Percentiles rank a stretch among this genome's conserved stretches.
Evolutionary conservation across 1,139 yeast genomes (phyloP).

Genomic region (Nakaseomyces nivariensis): DNA sequence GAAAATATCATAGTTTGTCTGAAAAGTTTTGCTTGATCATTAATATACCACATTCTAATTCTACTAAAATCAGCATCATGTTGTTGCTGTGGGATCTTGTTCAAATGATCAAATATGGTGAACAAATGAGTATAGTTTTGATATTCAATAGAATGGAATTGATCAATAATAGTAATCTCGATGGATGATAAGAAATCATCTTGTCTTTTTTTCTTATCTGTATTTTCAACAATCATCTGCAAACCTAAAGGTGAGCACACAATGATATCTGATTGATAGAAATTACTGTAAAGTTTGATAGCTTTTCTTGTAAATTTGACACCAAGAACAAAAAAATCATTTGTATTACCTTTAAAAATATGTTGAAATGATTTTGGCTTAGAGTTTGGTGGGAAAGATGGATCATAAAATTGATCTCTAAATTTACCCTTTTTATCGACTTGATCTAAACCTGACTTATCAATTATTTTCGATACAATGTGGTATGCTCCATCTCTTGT

Average conservation of each 20-base stretch:
- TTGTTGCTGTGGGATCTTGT: slow-evolving; percentile 66
- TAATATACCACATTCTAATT: slow-evolving; percentile 84
- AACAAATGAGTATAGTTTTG: slow-evolving; percentile 88
- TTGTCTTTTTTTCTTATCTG: slow-evolving; percentile 45
- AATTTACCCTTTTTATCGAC: slow-evolving; percentile 76
- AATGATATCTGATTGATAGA: slow-evolving; percentile 76
- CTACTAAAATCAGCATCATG: slow-evolving; percentile 86
- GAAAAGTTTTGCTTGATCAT: slow-evolving; percentile 64
- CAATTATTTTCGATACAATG: slow-evolving; percentile 53
- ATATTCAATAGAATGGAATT: slow-evolving; percentile 78
- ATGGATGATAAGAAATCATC: slow-evolving; percentile 81
- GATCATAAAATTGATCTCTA: slow-evolving; percentile 53
- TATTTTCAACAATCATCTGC: slow-evolving; percentile 54
- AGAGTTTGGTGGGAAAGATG: slow-evolving; percentile 38
- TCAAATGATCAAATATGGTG: slow-evolving; percentile 60
- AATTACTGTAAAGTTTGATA: slow-evolving; percentile 71
- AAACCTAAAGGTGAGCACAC: slow-evolving; percentile 90
- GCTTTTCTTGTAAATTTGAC: slow-evolving; percentile 83
- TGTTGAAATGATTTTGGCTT: slow-evolving; percentile 81
- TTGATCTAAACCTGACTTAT: slow-evolving; percentile 59
- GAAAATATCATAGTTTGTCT: slow-evolving; percentile 74
- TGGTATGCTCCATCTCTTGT: slow-evolving; percentile 72
- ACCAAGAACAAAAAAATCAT: slow-evolving; percentile 86
- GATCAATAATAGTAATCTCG: slow-evolving; percentile 71
- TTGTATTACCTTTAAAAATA: slow-evolving; percentile 78